Evolutionary conservation across 495 filamentous ascomycete genomes (phyloP), one percentile per base, ranked within the genome.

Genomic region (Xylaria longipes): DNA sequence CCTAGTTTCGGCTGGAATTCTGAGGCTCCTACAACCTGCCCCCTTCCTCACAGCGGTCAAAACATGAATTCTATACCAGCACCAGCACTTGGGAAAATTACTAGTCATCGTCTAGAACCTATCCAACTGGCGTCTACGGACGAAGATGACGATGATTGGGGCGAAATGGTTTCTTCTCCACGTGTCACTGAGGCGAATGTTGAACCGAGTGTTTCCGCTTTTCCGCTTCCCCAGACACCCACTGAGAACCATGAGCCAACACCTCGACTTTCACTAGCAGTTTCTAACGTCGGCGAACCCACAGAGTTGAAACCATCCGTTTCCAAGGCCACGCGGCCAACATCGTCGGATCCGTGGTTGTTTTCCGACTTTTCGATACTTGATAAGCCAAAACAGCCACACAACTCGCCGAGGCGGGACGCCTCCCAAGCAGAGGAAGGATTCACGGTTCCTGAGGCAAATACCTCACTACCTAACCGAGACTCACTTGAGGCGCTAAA

Each of bases 141-240:
- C 20, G 80, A 82, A n/a, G 81, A 86, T 17, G 85, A 83, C 7
- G 84, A 86, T 69, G 85, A 86, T 29, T 88, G 86, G 86, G 86
- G 86, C 17, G 86, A 88, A 68, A 86, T 88, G 85, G 80, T 88
- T 1, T 81, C 82, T 11, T 87, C 86, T 1, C 85, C 86, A 35
- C 70, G 70, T 6, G 71, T 73, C 5, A 61, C 75, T 8, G 66
- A 77, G 35, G 65, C 76, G 0, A 68, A 71, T 33, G 39, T 25
- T 20, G 58, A 57, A 39, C 14, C 22, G 1, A 65, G n/a, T 56
- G 11, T 65, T 37, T n/a, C 61, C 27, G 35, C 50, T 22, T 48
- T 39, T 20, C 22, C 69, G 5, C 25, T 37, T 71, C 25, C 61
- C n/a, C 29, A 58, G 37, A 22, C 39, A 27, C 4, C 14, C 17